These are phyloP conservation scores for Penicillium sp. DNA, from an alignment of 2,329 filamentous ascomycete species.

Conservation along the genomic window DNA sequence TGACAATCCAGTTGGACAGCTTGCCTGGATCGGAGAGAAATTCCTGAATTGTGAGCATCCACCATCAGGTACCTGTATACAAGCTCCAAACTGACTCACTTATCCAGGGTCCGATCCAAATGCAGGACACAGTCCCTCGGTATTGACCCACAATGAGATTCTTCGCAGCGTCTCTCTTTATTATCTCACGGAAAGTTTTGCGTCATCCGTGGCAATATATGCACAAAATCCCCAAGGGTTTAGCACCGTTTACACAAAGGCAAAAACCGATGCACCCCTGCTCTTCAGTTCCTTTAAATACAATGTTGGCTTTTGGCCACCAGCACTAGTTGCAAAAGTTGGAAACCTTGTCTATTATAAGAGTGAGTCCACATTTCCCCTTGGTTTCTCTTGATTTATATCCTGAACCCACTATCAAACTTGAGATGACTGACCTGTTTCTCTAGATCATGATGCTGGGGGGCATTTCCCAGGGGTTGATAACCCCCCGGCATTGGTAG, in stretches of 20 bases:
- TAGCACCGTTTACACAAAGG: slow-evolving; percentile 6
- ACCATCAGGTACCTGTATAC: neutral
- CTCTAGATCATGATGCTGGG: neutral
- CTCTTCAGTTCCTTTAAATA: slow-evolving; percentile 16
- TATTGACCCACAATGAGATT: slow-evolving; percentile 9
- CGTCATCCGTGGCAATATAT: slow-evolving; percentile 11
- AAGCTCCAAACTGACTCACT: neutral
- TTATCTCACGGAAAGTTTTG: slow-evolving; percentile 8
- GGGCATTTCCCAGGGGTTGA: neutral
- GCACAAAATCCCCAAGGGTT: slow-evolving; percentile 9
- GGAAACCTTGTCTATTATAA: slow-evolving; percentile 11
- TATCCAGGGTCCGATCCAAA: slow-evolving; percentile 12
- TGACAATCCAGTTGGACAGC: slow-evolving; percentile 10
- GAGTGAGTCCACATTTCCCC: neutral
- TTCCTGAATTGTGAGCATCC: slow-evolving; percentile 11
- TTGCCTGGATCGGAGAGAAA: slow-evolving; percentile 16
- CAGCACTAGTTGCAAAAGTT: slow-evolving; percentile 6
- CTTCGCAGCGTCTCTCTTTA: slow-evolving; percentile 9
- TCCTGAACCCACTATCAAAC: neutral
- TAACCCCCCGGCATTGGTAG: neutral
- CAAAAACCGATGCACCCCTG: slow-evolving; percentile 11
- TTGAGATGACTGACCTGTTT: neutral
- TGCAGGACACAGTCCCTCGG: slow-evolving; percentile 6
- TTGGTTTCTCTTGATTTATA: neutral
- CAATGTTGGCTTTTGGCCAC: slow-evolving; percentile 12